Base-by-base conservation (phyloP, 805 yeast species). In the Brettanomyces sp. region DNA sequence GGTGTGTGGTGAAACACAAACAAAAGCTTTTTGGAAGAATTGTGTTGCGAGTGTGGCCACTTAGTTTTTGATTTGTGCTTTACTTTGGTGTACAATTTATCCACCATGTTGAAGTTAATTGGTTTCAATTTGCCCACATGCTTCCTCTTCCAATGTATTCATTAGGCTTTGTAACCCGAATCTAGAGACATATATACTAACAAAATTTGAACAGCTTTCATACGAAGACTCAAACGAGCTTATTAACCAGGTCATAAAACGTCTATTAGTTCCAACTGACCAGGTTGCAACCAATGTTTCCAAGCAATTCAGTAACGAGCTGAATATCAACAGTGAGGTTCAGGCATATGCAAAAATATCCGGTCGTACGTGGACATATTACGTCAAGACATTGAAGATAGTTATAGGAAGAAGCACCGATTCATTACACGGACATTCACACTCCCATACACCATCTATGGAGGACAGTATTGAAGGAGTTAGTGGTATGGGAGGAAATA, bases 271-370 rank as follows among this genome's bases (percentile, higher is more conserved):
- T 11, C 96, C 98, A 0, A 80, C 80, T 24, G 85, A 85, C 38
- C 64, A 59, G 43, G 51, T 57, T 36, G 72, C 72, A 21, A 88
- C 96, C 1, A 77, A 77, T 51, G 98, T 90, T 5, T 77, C 95
- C 11, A 68, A 67, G 41, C 74, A 68, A 24, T 86, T 77, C 60
- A 79, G 91, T 46, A 93, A 93, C 63, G 87, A 81, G 44, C 77
- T 79, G 49, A 84, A 78, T 52, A 57, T 66, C 48, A 79, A 77
- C 50, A 73, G 77, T 44, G 96, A 90, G 61, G 90, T 93, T n/a
- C 95, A 90, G 66, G 99, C 99, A 0, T 93, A 91, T 63, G 99
- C 97, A 34, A 93, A 93, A 63, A 82, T 93, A 42, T 90, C 97
- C 0, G 99, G 99, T 39, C 68, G 74, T 34, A 80, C 79, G 57